phyloP scores from a whole-genome alignment of 176 grass and related monocot species.

The Carex cristatella region DNA sequence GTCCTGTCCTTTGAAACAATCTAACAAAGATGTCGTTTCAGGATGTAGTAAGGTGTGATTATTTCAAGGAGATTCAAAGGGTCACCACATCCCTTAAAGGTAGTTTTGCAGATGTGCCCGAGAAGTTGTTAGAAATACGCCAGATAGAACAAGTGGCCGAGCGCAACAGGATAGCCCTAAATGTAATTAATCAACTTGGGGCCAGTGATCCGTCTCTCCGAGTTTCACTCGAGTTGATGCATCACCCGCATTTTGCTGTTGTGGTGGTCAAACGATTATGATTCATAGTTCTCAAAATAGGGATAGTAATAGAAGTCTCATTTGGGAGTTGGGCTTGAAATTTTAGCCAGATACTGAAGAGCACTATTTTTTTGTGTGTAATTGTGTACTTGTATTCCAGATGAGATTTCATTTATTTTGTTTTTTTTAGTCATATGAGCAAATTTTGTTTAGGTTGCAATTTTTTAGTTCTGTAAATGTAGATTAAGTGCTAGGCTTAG shows the following conservation, averaged over 20 bases:
- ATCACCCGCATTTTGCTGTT: constrained; percentile 86
- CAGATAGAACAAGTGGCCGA: constrained; percentile 90
- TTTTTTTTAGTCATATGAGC: neutral
- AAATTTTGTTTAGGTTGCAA: constrained; percentile 19
- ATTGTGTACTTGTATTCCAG: constrained; percentile 11
- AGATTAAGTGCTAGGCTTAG: neutral
- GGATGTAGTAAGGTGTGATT: constrained; percentile 83
- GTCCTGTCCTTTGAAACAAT: constrained; percentile 14
- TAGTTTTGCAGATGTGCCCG: constrained; percentile 56
- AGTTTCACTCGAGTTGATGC: constrained; percentile 80
- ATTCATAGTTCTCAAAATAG: constrained; percentile 14
- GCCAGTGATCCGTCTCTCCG: constrained; percentile 47
- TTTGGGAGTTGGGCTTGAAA: neutral
- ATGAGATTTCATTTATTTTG: neutral
- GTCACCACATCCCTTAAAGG: constrained; percentile 58
- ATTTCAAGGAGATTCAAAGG: constrained; percentile 77
- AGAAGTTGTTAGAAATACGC: constrained; percentile 65
- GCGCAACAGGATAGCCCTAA: constrained; percentile 82
- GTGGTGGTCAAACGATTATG: constrained; percentile 86
- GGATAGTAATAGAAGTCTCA: neutral
- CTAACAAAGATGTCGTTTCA: constrained; percentile 20
- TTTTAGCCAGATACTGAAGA: neutral
- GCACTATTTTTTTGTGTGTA: neutral
- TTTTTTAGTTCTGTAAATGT: constrained; percentile 16
- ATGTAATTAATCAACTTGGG: constrained; percentile 73